Base-by-base conservation (phyloP, 2,329 filamentous ascomycete genomes). In the Lachnellula subtilissima region DNA sequence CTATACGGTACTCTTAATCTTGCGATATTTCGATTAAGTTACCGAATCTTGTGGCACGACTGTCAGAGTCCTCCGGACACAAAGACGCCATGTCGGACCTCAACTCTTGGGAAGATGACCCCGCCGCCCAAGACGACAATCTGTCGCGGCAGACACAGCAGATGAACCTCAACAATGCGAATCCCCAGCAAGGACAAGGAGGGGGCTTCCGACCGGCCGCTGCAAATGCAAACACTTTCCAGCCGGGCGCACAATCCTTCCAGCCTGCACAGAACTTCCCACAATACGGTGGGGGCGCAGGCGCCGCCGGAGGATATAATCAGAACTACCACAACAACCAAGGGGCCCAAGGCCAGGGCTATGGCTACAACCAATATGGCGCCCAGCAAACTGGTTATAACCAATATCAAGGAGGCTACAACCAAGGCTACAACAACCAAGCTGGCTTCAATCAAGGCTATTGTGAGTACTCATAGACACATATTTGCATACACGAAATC, bases 61-160 rank as follows among this genome's bases (percentile, higher is more conserved):
- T 19, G 40, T 46, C 52, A 51, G 40, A 45, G 45, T 11, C 42
- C 42, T 49, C 65, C 40, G 36, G 51, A 45, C 47, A 35, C 50
- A 63, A 65, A 46, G 69, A 32, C 28, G 28, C 28, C 28, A 96
- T 96, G 91, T 88, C 92, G 67, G 86, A 92, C 73, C 88, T 91
- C 69, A 91, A 96, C 74, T 96, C 91, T 61, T 97, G 94, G 89
- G 92, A 97, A 76, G 91, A 96, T 69, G 89, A 92, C 69, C 85
- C 86, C 68, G 79, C 86, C 54, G 85, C 84, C 61, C 87, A 90
- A 78, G 87, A 92, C 67, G 87, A 82, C 63, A 74, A 89, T 67
- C 84, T 96, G 73, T 83, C 89, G 60, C 85, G 85, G 67, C 89
- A 92, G 78, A 76, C 88, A 67, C 84, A 87, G 72, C 86, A 88